phyloP scores from a whole-genome alignment of 768 basidiomycete genomes.

The Omphalotus guepiniiformis region DNA sequence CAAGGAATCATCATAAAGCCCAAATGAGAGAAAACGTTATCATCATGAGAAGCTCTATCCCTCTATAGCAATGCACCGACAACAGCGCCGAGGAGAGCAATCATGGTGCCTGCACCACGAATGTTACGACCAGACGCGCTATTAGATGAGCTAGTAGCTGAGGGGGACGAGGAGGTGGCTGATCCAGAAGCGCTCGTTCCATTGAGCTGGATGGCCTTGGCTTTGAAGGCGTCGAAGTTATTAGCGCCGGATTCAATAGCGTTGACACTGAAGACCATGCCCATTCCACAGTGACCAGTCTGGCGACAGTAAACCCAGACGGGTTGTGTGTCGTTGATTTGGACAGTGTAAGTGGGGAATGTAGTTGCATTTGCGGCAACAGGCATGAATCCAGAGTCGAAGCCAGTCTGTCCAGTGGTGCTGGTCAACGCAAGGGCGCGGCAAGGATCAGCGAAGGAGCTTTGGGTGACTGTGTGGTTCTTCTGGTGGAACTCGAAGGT shows the following conservation, averaged over 20 bases:
- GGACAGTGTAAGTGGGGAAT: constrained; percentile 52
- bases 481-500: constrained; percentile 43
- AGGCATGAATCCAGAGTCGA: constrained; percentile 49
- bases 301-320: constrained; percentile 57
- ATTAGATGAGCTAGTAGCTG: constrained; percentile 11
- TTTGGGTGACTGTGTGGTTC: constrained; percentile 47
- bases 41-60: no score
- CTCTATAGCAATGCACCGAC: constrained; percentile 20
- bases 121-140: constrained; percentile 12
- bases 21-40: not conserved
- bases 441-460: constrained; percentile 26
- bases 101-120: constrained; percentile 22
- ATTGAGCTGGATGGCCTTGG: constrained; percentile 39
- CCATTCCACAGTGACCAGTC: constrained; percentile 44
- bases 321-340: constrained; percentile 51
- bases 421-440: constrained; percentile 41
- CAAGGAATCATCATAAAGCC: no score
- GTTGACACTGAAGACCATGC: constrained; percentile 61
- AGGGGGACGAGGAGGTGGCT: constrained; percentile 14
- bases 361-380: constrained; percentile 36
- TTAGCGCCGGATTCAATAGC: constrained; percentile 46
- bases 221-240: constrained; percentile 50
- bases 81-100: constrained; percentile 18
- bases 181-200: constrained; percentile 27
- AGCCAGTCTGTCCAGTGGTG: constrained; percentile 37